Percentiles rank a stretch among this genome's conserved stretches.
phyloP scores from a whole-genome alignment of 768 basidiomycete genomes.

The Phlebiopsis gigantea region DNA sequence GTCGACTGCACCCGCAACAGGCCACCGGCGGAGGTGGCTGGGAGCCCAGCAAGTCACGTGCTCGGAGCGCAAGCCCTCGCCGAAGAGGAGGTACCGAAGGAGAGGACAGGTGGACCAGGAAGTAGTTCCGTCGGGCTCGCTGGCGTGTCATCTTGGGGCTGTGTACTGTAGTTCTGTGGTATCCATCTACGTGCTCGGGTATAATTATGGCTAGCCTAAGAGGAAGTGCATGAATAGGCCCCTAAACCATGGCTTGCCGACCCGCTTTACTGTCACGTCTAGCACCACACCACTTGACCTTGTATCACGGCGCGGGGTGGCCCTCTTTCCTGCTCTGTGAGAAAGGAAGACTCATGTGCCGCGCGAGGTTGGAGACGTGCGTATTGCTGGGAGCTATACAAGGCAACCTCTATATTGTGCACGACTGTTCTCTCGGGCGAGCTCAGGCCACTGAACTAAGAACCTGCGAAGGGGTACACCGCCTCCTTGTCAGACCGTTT shows the following conservation, averaged over 20 bases:
- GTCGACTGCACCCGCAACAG: conserved; percentile 67
- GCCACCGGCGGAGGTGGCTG: conserved; percentile 68
- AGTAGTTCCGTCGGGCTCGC: conserved; percentile 17
- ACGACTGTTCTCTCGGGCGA: conserved; percentile 34
- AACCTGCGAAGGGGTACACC: conserved; percentile 44
- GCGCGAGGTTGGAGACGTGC: not conserved
- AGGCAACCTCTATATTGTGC: conserved; percentile 61
- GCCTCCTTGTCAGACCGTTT: not conserved
- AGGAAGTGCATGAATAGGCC: not conserved
- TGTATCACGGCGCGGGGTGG: too few relatives aligned
- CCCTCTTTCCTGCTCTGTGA: not conserved
- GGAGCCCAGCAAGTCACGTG: conserved; percentile 70
- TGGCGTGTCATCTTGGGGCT: not conserved
- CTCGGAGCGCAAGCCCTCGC: conserved; percentile 70
- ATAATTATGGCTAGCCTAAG: not conserved
- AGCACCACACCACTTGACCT: not conserved
- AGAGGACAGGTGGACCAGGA: conserved; percentile 56
- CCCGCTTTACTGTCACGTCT: not conserved
- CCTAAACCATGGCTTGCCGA: not conserved
- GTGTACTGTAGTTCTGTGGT: not conserved
- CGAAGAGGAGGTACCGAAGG: conserved; percentile 56
- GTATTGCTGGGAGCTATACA: conserved; percentile 33
- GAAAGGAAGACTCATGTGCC: not conserved
- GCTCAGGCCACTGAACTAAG: conserved; percentile 84
- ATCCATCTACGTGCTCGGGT: not conserved